Conservation (phyloP, 2,329 filamentous ascomycete genomes). For the Chrysosporium queenslandicum region DNA sequence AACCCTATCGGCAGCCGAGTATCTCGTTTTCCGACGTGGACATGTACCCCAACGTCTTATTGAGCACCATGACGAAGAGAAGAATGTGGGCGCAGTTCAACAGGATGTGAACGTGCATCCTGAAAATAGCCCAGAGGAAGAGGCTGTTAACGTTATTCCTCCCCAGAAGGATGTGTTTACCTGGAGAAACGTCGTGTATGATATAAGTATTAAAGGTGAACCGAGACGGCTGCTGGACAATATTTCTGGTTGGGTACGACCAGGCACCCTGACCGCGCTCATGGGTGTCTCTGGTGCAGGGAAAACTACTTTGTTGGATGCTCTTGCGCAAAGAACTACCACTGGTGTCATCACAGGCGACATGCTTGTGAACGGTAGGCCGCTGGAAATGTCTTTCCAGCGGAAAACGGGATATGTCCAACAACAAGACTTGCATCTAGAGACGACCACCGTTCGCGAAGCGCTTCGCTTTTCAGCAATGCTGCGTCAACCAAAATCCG, state of each 20-base stretch:
- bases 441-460: constrained; percentile 77
- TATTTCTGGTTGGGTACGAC: constrained; percentile 47
- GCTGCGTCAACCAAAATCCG: constrained; percentile 67
- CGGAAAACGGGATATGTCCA: constrained; percentile 59
- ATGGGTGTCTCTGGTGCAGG: constrained; percentile 56
- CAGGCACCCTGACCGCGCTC: constrained; percentile 45
- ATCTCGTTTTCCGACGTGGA: constrained; percentile 55
- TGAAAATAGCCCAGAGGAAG: constrained; percentile 14
- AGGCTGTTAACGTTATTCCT: constrained; percentile 21
- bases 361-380: constrained; percentile 55
- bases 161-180: constrained; percentile 36
- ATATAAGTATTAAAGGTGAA: constrained; percentile 44
- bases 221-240: constrained; percentile 45
- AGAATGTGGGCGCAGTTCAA: neutral
- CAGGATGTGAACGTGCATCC: constrained; percentile 1
- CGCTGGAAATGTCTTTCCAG: constrained; percentile 50
- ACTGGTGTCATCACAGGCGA: constrained; percentile 56
- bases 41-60: constrained; percentile 35
- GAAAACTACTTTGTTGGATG: constrained; percentile 53
- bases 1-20: constrained; percentile 54
- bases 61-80: constrained; percentile 13
- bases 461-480: constrained; percentile 75
- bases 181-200: constrained; percentile 49
- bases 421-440: constrained; percentile 66
- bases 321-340: constrained; percentile 47